A percentile compares a stretch with the other conserved stretches of the same genome.
These are phyloP conservation scores for Mycoemilia scoparia DNA, from an alignment of 192 early-diverging fungal genomes.

Conservation along the genomic window DNA sequence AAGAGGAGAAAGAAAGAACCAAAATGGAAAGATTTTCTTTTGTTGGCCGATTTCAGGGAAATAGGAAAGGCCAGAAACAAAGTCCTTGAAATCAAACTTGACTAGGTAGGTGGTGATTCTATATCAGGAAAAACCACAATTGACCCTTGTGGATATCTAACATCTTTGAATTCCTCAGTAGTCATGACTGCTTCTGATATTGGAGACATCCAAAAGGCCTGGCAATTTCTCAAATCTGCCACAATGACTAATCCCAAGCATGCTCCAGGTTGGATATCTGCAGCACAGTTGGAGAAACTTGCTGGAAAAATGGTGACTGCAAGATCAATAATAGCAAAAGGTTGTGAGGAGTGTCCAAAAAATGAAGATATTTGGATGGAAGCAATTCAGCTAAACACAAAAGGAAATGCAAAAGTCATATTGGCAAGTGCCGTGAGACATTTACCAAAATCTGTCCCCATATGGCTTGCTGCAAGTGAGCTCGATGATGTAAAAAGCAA, in stretches of 20 bases:
- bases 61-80: constrained; percentile 85
- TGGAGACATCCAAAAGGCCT: constrained; percentile 76
- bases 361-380: constrained; percentile 97
- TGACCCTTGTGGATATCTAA: constrained; percentile 91
- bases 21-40: too few relatives aligned
- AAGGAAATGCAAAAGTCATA: constrained; percentile 71
- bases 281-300: constrained; percentile 87
- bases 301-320: constrained; percentile 72
- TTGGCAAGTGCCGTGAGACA: constrained; percentile 79
- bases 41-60: constrained; percentile 79
- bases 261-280: constrained; percentile 95
- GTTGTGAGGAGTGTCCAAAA: constrained; percentile 85
- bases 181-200: constrained; percentile 55
- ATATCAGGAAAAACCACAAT: constrained; percentile 71
- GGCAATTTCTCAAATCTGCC: constrained; percentile 72
- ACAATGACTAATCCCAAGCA: constrained; percentile 88
- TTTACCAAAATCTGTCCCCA: constrained; percentile 77
- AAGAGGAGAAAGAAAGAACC: too few relatives aligned
- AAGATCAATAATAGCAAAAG: constrained; percentile 68
- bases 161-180: constrained; percentile 69
- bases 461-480: constrained; percentile 79
- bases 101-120: constrained; percentile 82
- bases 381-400: constrained; percentile 70
- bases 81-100: constrained; percentile 77
- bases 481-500: constrained; percentile 65